Base-by-base conservation (phyloP, 2,329 filamentous ascomycete species). In the Arthrocladium fulminans region DNA sequence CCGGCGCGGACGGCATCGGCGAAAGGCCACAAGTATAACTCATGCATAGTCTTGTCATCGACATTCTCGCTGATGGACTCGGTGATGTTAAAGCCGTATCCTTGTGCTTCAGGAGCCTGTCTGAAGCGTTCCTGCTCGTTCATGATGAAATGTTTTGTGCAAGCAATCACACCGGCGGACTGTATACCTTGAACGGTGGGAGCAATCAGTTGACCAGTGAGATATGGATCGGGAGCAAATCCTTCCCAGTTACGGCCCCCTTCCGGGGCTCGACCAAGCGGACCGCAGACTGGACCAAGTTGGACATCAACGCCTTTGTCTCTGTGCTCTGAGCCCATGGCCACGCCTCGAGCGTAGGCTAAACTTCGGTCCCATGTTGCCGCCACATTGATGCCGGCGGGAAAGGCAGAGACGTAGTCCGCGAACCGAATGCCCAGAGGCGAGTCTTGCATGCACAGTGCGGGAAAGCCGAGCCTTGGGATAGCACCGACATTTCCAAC, bases 391-490 rank as follows among this genome's bases (percentile, higher is more conserved):
- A 88, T 74, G 41, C 85, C 88, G 0, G 83, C 81, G 0, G 85
- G 77, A 64, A 94, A 95, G 1, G 83, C 88, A 29, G 86, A 90
- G 60, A 80, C 81, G 65, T 84, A 90, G 65, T 94, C 88, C 55
- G 78, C 76, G 50, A 82, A 76, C 45, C 88, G 84, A 49, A 95
- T 72, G 52, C 88, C 89, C 1, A 92, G 72, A 4, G 88, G 88
- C 2, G 84, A 83, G 62, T 95, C 89, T 60, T 95, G 88, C 72
- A 92, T 70, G 64, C 89, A 96, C n/a, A 94, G 70, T 22, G 80
- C 74, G 57, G 76, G 80, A 57, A 88, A 76, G 9, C 81, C 82
- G 3, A 88, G 68, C 60, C 71, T 61, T 30, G 72, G 70, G 48
- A 73, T 65, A 47, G 67, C 60, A 41, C 73, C 73, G 13, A 71